These are phyloP conservation scores for Protomyces arabidopsidicola DNA, from an alignment of 1,139 yeast species.

Conservation along the genomic window DNA sequence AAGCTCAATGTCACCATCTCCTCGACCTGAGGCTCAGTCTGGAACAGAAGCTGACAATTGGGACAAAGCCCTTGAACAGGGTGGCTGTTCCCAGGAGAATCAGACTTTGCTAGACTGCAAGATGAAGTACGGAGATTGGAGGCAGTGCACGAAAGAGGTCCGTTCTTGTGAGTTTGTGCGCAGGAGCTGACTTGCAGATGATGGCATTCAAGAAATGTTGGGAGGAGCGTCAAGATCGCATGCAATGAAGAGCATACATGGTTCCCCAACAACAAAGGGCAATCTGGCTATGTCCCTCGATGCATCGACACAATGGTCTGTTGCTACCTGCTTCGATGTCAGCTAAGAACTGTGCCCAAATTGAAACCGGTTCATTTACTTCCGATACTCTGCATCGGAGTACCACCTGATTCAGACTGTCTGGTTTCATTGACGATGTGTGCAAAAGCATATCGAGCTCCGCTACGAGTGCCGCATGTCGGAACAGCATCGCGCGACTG, in stretches of 20 bases:
- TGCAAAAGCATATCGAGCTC: too few species aligned
- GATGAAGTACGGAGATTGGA: slow-evolving; percentile 13
- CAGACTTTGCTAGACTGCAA: slow-evolving; percentile 10
- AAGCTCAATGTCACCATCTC: background rate
- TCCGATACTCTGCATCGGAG: too few species aligned
- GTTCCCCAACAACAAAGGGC: too few species aligned
- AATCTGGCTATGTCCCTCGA: too few species aligned
- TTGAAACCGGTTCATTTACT: too few species aligned
- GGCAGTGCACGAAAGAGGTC: slow-evolving; percentile 14
- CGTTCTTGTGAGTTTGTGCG: background rate
- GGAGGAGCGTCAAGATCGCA: background rate
- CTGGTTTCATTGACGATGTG: too few species aligned
- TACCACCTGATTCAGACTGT: too few species aligned
- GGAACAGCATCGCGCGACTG: too few species aligned
- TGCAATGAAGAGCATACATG: background rate
- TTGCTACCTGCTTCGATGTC: too few species aligned
- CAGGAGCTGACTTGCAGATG: background rate
- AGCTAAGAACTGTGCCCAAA: too few species aligned
- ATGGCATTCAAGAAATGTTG: slow-evolving; percentile 19
- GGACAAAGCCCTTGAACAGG: slow-evolving; percentile 17
- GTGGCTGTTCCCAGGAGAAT: slow-evolving; percentile 24
- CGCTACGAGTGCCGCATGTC: too few species aligned
- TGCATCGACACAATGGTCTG: too few species aligned
- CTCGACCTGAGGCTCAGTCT: background rate
- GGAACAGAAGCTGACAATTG: slow-evolving; percentile 13